phyloP scores from a whole-genome alignment of 2,329 filamentous ascomycete genomes.

The Diaporthe velutina region DNA sequence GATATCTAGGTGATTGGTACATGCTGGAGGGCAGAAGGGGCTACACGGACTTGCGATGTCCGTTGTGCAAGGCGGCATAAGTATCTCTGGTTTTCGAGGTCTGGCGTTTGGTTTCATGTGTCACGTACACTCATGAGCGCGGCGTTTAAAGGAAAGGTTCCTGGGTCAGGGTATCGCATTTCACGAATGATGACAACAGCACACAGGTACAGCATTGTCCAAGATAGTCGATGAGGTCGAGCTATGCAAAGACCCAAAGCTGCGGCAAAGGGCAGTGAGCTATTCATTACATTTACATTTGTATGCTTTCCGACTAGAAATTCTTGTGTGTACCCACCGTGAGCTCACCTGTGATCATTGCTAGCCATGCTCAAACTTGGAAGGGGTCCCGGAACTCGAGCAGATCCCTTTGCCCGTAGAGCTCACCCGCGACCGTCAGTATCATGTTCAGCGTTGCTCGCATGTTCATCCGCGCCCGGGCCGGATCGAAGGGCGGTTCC shows the following conservation, averaged over 20 bases:
- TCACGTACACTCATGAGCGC: conserved; percentile 33
- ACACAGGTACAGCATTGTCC: conserved; percentile 6
- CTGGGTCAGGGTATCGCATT: conserved; percentile 6
- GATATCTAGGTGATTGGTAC: conserved; percentile 51
- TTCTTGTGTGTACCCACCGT: conserved; percentile 16
- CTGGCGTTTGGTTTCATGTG: conserved; percentile 27
- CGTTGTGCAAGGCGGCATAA: neutral
- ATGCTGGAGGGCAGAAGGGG: conserved; percentile 43
- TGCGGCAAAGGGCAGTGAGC: neutral
- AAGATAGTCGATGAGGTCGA: neutral
- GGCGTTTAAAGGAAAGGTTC: conserved; percentile 26
- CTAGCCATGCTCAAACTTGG: conserved; percentile 50
- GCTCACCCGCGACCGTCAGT: conserved; percentile 86
- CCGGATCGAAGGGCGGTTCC: conserved; percentile 46
- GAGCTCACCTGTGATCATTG: conserved; percentile 21
- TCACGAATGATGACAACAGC: neutral
- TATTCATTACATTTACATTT: conserved; percentile 14
- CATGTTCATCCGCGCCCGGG: conserved; percentile 62
- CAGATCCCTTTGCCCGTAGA: conserved; percentile 90
- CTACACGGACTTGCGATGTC: neutral
- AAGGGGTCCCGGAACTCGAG: conserved; percentile 79
- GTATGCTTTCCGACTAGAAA: neutral
- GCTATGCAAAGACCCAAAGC: conserved; percentile 18
- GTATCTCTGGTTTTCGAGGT: conserved; percentile 1
- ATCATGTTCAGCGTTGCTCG: conserved; percentile 92